Base-by-base conservation (phyloP, 805 yeast genomes). In the Vanderwaltozyma verrucispora region DNA sequence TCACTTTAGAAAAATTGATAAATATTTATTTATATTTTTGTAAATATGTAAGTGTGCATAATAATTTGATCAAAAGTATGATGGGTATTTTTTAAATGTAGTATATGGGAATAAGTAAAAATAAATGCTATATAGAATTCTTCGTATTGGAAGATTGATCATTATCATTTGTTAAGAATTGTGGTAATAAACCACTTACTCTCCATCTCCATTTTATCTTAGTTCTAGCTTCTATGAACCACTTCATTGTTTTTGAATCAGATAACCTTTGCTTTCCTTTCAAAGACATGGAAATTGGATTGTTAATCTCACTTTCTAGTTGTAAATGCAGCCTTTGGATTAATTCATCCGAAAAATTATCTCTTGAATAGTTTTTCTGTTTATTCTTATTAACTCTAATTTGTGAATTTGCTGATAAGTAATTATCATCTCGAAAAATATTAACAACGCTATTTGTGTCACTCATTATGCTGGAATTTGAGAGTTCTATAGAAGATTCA, bases 201-300 rank as follows among this genome's bases (percentile, higher is more conserved):
- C 74, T 53, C 76, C 77, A 72, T 46, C 74, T 59, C 74, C 74
- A 69, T 40, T 74, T 58, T 15, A 72, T 47, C 45, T 63, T 69
- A 36, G 50, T 58, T 44, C 56, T 61, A 7, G 69, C 67, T 24
- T 56, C 63, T 5, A 51, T 13, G n/a, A 60, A 51, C 68, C 67
- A 63, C 5, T 42, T 17, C 23, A 53, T 40, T 18, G 53, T 47
- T 16, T 39, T 45, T 5, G 45, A 42, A 36, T 53, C 60, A 17
- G 40, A 34, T n/a, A 31, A 18, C 5, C 36, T 35, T 30, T 33
- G 28, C 14, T 31, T 33, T 20, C 9, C 9, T 6, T 21, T 16
- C 12, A 17, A 30, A 6, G 27, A 27, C 28, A 7, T 33, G 26
- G 11, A 8, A 26, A 13, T 29, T 20, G n/a, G 13, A 31, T 32